phyloP scores from a whole-genome alignment of 805 yeast species.

The Wickerhamomyces hampshirensis region DNA sequence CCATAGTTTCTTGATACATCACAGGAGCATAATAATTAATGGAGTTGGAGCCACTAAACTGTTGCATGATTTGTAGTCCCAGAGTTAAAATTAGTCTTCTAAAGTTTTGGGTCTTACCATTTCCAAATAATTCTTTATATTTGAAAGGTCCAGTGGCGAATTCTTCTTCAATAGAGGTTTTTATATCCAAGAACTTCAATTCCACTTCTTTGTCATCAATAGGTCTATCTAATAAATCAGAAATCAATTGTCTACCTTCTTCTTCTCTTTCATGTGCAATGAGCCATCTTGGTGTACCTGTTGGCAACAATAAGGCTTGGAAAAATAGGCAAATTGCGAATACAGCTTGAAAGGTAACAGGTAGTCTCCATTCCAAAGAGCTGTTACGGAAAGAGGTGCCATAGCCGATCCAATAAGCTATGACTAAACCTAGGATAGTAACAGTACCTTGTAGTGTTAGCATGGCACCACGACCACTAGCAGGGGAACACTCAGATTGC shows the following conservation, averaged over 20 bases:
- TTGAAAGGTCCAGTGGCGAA: slow-evolving; percentile 9
- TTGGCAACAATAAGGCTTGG: background rate
- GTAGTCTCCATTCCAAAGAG: slow-evolving; percentile 57
- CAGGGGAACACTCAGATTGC: slow-evolving; percentile 71
- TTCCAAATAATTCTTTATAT: slow-evolving; percentile 7
- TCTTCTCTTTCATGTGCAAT: slow-evolving; percentile 37
- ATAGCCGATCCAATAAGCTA: slow-evolving; percentile 67
- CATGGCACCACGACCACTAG: slow-evolving; percentile 61
- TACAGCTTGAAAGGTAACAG: slow-evolving; percentile 58
- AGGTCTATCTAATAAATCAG: slow-evolving; percentile 32
- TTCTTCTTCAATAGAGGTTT: slow-evolving; percentile 13
- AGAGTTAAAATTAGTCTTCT: slow-evolving; percentile 20
- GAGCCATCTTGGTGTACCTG: slow-evolving; percentile 55
- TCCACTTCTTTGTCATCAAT: slow-evolving; percentile 19
- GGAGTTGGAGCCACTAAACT: slow-evolving; percentile 39
- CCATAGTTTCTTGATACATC: slow-evolving; percentile 36
- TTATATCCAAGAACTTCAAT: slow-evolving; percentile 10
- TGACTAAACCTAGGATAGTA: slow-evolving; percentile 63
- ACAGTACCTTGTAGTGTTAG: slow-evolving; percentile 57
- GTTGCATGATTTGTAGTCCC: slow-evolving; percentile 27
- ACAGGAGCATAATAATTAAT: slow-evolving; percentile 46
- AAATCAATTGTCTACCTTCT: slow-evolving; percentile 34
- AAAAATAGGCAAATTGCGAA: slow-evolving; percentile 37
- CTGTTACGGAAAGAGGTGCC: slow-evolving; percentile 49
- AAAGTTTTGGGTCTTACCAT: slow-evolving; percentile 29